Conservation (phyloP, 2,329 filamentous ascomycete genomes). For the Alternaria consortialis region DNA sequence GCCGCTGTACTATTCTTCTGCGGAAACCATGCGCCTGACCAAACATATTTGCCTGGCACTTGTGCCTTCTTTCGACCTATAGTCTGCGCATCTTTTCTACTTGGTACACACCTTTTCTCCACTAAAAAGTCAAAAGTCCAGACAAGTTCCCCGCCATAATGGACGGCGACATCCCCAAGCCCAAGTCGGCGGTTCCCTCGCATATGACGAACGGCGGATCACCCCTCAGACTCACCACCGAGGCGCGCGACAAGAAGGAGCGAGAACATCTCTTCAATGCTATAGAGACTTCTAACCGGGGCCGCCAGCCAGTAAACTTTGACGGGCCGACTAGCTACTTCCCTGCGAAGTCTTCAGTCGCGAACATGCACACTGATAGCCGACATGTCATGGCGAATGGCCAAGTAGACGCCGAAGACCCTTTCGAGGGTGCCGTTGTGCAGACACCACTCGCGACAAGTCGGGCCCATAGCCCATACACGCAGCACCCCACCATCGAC, state of each 20-base stretch:
- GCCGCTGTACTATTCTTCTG: slow-evolving; percentile 7
- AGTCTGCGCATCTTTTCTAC: slow-evolving; percentile 2
- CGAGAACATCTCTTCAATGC: slow-evolving; percentile 66
- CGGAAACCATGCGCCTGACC: slow-evolving; percentile 26
- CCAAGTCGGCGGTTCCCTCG: slow-evolving; percentile 63
- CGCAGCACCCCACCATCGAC: slow-evolving; percentile 61
- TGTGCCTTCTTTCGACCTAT: slow-evolving; percentile 16
- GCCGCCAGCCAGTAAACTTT: slow-evolving; percentile 57
- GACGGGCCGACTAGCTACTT: slow-evolving; percentile 48
- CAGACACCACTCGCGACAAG: slow-evolving; percentile 64
- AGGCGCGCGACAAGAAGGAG: slow-evolving; percentile 60
- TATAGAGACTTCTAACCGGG: slow-evolving; percentile 66
- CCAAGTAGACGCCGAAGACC: slow-evolving; percentile 58
- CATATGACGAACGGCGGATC: slow-evolving; percentile 66
- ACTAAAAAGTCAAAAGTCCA: slow-evolving; percentile 1
- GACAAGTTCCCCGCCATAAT: slow-evolving; percentile 45
- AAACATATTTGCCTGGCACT: slow-evolving; percentile 19
- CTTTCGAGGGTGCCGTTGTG: slow-evolving; percentile 60
- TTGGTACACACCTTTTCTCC: background rate
- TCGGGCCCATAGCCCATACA: slow-evolving; percentile 61
- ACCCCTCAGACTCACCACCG: slow-evolving; percentile 57
- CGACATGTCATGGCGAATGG: slow-evolving; percentile 32
- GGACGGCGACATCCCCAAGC: slow-evolving; percentile 56
- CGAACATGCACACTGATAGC: slow-evolving; percentile 24
- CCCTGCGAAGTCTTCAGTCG: slow-evolving; percentile 31